These are phyloP conservation scores for Lineolata rhizophorae DNA, from an alignment of 495 filamentous ascomycete genomes.

Conservation along the genomic window DNA sequence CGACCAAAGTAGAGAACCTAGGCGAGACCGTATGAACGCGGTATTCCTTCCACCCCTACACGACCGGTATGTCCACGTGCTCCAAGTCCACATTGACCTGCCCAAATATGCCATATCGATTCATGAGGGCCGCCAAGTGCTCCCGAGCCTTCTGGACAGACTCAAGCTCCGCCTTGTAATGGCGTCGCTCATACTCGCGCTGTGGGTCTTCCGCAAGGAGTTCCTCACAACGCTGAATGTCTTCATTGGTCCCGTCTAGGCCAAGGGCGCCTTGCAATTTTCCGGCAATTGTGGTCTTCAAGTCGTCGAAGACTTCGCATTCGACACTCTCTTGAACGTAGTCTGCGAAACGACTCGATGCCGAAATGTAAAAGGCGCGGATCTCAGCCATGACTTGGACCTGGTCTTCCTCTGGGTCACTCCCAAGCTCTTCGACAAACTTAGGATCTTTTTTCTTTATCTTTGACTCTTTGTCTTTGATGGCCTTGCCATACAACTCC, in stretches of 20 bases:
- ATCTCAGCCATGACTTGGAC: constrained; percentile 28
- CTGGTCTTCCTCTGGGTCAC: constrained; percentile 24
- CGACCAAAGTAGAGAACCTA: no score
- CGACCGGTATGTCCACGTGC: no score
- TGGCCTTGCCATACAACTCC: not conserved
- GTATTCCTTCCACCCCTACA: no score
- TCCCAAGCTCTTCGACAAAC: constrained; percentile 15
- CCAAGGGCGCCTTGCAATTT: constrained; percentile 18
- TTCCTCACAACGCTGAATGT: constrained; percentile 18
- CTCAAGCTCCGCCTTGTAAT: no score
- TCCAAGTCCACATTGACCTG: no score
- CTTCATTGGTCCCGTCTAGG: constrained; percentile 16
- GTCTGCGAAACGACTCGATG: constrained; percentile 27
- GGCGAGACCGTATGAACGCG: no score
- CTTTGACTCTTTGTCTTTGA: constrained; percentile 1
- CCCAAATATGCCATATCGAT: no score
- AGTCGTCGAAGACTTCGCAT: constrained; percentile 23
- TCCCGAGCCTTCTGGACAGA: no score
- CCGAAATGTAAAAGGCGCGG: constrained; percentile 31
- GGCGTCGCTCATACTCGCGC: no score
- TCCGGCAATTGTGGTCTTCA: constrained; percentile 17
- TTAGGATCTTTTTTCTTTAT: constrained; percentile 4
- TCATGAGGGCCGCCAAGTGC: no score
- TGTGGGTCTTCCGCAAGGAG: constrained; percentile 30
- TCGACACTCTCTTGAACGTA: constrained; percentile 24